Base-by-base conservation (phyloP, 1,139 yeast genomes). In the Scheffersomyces parashehatae region DNA sequence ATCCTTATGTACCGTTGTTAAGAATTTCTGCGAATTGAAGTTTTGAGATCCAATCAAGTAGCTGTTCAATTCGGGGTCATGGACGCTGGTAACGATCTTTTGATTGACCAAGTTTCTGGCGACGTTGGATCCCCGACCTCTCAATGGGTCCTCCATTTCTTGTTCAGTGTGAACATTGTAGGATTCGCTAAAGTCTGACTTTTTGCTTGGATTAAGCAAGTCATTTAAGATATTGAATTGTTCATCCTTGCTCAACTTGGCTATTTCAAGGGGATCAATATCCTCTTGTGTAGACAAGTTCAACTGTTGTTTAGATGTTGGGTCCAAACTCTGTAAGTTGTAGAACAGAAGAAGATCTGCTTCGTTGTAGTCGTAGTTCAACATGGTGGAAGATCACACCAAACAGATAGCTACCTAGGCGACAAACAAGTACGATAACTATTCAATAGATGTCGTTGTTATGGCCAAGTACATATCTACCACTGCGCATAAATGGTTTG, bases 41-140 rank as follows among this genome's bases (percentile, higher is more conserved):
- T 76, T 69, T 49, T 87, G 85, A 3, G 90, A 84, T 30, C 86
- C 82, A 33, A 89, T 82, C 51, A 88, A 68, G 63, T 77, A 88
- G 50, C 79, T 75, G 44, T 74, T 67, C 32, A 77, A 60, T 30
- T 67, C 69, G 12, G 81, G 72, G 49, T 74, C 78, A 40, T 55
- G 54, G 9, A 74, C 60, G 16, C 76, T 68, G 9, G 62, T 58
- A 16, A 78, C 58, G 15, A 72, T 59, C 29, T 68, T 68, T 36
- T 64, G 62, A 29, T 64, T 64, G 10, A 72, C 55, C 44, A 84
- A 65, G 28, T 72, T 70, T 28, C 71, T 65, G 11, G 72, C 59
- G 36, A 83, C 58, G 44, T 70, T 71, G 11, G 75, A 68, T 8
- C 75, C 77, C 28, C 65, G 66, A 13, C 79, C 81, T 14, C 79